Conservation (phyloP, 1,284 basidiomycete species). For the Trametes hirsuta region DNA sequence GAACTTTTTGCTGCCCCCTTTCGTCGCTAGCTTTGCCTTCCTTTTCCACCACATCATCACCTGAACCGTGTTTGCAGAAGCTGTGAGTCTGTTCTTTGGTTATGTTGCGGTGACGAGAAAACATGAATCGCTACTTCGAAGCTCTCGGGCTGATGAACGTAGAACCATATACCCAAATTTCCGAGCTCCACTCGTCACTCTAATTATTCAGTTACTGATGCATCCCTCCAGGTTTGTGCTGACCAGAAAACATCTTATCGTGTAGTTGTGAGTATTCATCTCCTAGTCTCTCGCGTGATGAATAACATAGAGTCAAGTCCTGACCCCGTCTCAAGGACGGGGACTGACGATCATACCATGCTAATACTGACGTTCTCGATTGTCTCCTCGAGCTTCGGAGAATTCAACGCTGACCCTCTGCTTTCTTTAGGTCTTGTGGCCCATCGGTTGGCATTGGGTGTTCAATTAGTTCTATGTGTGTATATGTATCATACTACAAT, state of each 20-base stretch:
- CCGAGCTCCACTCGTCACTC: slow-evolving; percentile 49
- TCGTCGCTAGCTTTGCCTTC: slow-evolving; percentile 17
- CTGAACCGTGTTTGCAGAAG: slow-evolving; percentile 2
- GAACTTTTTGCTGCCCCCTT: slow-evolving; percentile 20
- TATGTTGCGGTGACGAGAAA: slow-evolving; percentile 57
- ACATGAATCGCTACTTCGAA: slow-evolving; percentile 86
- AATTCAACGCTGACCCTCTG: background rate
- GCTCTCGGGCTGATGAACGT: slow-evolving; percentile 65
- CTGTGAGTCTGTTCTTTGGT: slow-evolving; percentile 17
- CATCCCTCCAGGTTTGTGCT: background rate
- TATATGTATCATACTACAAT: background rate
- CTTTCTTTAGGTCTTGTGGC: background rate
- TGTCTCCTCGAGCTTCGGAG: slow-evolving; percentile 11
- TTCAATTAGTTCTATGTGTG: background rate
- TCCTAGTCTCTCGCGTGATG: slow-evolving; percentile 50
- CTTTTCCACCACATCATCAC: background rate
- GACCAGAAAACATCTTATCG: no score
- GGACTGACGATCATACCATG: slow-evolving; percentile 76
- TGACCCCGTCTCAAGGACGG: slow-evolving; percentile 74
- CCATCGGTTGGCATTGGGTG: no score
- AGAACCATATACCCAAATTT: slow-evolving; percentile 86
- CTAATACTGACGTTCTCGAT: slow-evolving; percentile 72
- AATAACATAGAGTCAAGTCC: slow-evolving; percentile 87
- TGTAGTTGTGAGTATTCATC: slow-evolving; percentile 43
- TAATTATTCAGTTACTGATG: slow-evolving; percentile 13